Evolutionary conservation across 768 basidiomycete species (phyloP).

Genomic region (Kwoniella dejecticola): DNA sequence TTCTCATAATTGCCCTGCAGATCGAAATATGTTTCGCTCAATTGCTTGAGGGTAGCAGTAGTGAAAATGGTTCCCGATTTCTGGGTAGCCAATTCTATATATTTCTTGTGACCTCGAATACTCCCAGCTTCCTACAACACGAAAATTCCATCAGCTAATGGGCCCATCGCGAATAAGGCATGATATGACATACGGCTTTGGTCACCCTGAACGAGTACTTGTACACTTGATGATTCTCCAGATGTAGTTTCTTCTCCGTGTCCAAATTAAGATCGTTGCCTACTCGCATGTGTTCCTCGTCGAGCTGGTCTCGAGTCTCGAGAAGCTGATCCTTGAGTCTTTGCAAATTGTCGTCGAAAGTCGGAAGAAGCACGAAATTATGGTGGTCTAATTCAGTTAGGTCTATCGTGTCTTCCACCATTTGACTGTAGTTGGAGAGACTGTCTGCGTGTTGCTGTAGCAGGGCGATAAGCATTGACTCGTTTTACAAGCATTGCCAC

Average conservation of each 20-base stretch:
- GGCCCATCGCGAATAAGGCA: not conserved
- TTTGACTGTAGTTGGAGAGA: conserved; percentile 78
- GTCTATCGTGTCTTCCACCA: conserved; percentile 96
- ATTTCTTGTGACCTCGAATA: conserved; percentile 66
- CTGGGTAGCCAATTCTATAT: conserved; percentile 78
- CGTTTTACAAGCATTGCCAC: not conserved
- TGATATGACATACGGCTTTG: conserved; percentile 69
- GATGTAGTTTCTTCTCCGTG: conserved; percentile 89
- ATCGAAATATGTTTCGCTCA: conserved; percentile 73
- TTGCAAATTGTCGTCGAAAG: conserved; percentile 77
- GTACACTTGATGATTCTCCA: conserved; percentile 85
- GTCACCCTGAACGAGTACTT: conserved; percentile 92
- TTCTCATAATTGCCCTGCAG: conserved; percentile 69
- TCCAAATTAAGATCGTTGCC: conserved; percentile 75
- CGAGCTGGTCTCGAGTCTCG: conserved; percentile 74
- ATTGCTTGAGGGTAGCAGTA: conserved; percentile 70
- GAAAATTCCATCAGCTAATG: too few species aligned
- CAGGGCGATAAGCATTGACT: not conserved
- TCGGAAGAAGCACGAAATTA: conserved; percentile 87
- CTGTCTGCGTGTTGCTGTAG: conserved; percentile 65
- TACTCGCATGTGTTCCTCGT: conserved; percentile 73
- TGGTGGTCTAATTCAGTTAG: conserved; percentile 73
- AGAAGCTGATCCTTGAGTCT: conserved; percentile 69
- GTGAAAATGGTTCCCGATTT: conserved; percentile 90
- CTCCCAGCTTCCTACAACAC: conserved; percentile 71